Conservation (phyloP, 495 filamentous ascomycete species). For the Bacidia gigantensis region DNA sequence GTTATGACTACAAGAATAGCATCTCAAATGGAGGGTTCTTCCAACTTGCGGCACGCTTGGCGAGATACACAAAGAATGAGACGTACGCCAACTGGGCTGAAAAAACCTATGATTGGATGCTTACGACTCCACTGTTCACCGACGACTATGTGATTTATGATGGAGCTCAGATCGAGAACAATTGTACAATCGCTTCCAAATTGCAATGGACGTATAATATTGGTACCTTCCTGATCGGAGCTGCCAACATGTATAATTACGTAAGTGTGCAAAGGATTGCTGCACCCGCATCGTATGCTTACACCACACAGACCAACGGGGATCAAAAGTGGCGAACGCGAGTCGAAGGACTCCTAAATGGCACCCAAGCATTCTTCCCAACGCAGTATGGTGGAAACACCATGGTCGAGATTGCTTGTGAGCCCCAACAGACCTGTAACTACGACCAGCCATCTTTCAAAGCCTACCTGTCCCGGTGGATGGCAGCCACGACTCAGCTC, state of each 20-base stretch:
- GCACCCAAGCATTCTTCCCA: conserved; percentile 43
- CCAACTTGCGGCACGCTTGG: conserved; percentile 57
- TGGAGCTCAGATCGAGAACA: conserved; percentile 28
- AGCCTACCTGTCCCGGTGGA: conserved; percentile 62
- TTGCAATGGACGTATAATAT: conserved; percentile 62
- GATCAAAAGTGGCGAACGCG: conserved; percentile 40
- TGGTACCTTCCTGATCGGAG: conserved; percentile 50
- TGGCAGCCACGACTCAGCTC: conserved; percentile 56
- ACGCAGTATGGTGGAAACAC: conserved; percentile 35
- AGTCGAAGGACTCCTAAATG: conserved; percentile 42
- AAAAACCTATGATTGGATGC: conserved; percentile 55
- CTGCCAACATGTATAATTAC: conserved; percentile 59
- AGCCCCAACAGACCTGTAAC: conserved; percentile 46
- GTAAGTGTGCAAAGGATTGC: conserved; percentile 27
- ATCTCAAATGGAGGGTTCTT: conserved; percentile 57
- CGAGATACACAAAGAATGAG: conserved; percentile 53
- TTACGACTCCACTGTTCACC: conserved; percentile 33
- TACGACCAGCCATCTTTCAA: conserved; percentile 71
- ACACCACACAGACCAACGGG: conserved; percentile 25
- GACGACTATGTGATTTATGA: conserved; percentile 42
- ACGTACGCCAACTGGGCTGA: conserved; percentile 61
- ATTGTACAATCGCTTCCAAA: conserved; percentile 21
- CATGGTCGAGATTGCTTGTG: conserved; percentile 63
- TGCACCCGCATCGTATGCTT: conserved; percentile 3
- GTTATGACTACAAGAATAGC: conserved; percentile 47